These are phyloP conservation scores for Coprinellus aureogranulatus DNA, from an alignment of 768 basidiomycete species.

Conservation along the genomic window DNA sequence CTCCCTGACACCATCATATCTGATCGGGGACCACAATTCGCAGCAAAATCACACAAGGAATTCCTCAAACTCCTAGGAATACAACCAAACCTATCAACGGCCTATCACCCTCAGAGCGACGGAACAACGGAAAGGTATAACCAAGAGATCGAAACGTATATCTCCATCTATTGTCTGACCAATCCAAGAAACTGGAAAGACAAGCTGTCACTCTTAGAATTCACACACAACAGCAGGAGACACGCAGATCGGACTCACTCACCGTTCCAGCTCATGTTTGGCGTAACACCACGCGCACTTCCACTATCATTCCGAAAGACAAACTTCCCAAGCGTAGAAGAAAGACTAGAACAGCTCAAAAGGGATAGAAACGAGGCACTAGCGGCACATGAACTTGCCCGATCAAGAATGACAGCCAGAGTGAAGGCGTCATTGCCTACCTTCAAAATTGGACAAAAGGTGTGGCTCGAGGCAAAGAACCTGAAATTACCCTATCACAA, in stretches of 20 bases:
- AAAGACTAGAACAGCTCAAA: conserved; percentile 1
- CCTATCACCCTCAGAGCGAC: conserved; percentile 32
- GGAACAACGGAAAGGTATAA: conserved; percentile 20
- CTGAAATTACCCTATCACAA: neutral
- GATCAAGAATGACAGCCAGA: conserved; percentile 6
- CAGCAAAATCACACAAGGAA: conserved; percentile 16
- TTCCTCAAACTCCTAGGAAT: conserved; percentile 16
- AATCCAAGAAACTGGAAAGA: conserved; percentile 12
- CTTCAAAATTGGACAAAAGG: conserved; percentile 9
- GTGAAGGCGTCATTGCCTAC: neutral
- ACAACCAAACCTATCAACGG: conserved; percentile 24
- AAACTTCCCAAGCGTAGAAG: conserved; percentile 2
- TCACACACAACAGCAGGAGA: conserved; percentile 14
- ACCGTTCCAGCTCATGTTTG: conserved; percentile 20
- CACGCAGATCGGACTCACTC: conserved; percentile 13
- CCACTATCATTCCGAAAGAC: conserved; percentile 6
- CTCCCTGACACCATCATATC: conserved; percentile 17
- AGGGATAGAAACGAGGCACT: conserved; percentile 13
- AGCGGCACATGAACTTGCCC: conserved; percentile 11
- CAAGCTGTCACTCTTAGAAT: conserved; percentile 12
- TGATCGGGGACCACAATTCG: conserved; percentile 16
- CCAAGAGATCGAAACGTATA: conserved; percentile 19
- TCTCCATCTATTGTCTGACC: conserved; percentile 15
- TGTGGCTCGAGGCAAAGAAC: conserved; percentile 1
- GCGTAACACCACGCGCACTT: neutral